Conservation (phyloP, 1,284 basidiomycete genomes). For the Malassezia globosa region DNA sequence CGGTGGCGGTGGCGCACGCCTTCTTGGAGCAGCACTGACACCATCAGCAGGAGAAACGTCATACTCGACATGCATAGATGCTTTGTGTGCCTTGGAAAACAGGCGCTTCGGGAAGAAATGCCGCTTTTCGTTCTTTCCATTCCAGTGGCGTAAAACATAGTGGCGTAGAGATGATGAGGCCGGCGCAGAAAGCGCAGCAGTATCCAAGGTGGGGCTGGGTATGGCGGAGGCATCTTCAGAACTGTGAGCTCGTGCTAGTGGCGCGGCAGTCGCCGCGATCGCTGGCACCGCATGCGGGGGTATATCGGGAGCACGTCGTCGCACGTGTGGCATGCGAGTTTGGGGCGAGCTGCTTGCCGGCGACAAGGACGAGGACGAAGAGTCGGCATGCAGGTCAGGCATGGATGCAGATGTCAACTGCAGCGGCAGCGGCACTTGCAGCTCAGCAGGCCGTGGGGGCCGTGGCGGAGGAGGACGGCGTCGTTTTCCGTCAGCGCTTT, state of each 20-base stretch:
- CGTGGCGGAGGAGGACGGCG: background rate
- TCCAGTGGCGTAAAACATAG: background rate
- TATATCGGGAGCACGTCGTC: background rate
- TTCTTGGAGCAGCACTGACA: background rate
- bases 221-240: too few relatives aligned
- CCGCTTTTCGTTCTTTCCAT: background rate
- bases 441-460: background rate
- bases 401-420: background rate
- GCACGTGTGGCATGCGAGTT: background rate
- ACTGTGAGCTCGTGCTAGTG: too few relatives aligned
- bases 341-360: background rate
- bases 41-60: background rate
- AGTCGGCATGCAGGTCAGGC: background rate
- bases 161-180: background rate
- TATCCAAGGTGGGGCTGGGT: too few relatives aligned
- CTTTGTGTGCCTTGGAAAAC: too few relatives aligned
- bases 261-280: too few relatives aligned
- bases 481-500: background rate
- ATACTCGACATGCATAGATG: background rate
- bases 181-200: too few relatives aligned
- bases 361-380: background rate
- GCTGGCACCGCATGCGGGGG: background rate
- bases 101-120: too few relatives aligned
- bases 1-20: slow-evolving; percentile 12
- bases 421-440: background rate